These are phyloP conservation scores for Colletotrichum sp. DNA, from an alignment of 2,329 filamentous ascomycete genomes.

Conservation along the genomic window DNA sequence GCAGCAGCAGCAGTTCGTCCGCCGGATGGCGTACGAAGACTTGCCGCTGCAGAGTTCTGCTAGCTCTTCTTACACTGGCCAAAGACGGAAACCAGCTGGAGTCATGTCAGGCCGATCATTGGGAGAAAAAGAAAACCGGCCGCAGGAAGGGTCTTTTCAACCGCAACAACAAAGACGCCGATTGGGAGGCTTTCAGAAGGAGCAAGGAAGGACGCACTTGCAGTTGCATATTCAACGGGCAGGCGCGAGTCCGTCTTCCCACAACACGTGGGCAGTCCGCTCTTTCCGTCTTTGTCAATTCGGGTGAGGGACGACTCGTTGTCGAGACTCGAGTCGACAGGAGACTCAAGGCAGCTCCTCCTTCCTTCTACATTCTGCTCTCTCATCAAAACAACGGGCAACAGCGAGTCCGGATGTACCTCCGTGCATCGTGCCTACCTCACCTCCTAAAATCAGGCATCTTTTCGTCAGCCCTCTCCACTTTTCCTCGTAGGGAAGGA, in stretches of 20 bases:
- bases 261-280: background rate
- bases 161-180: background rate
- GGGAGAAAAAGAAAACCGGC: background rate
- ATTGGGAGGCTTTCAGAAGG: background rate
- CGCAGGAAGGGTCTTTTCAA: background rate
- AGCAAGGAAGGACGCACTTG: background rate
- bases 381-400: background rate
- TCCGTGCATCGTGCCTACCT: background rate
- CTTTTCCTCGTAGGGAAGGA: background rate
- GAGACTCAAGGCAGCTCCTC: background rate
- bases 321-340: background rate
- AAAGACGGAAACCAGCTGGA: background rate
- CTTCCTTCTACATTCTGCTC: background rate
- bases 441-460: background rate
- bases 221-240: background rate
- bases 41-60: background rate
- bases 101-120: slow-evolving; percentile 14
- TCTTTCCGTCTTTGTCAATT: background rate
- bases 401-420: background rate
- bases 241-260: background rate
- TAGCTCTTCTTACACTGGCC: background rate
- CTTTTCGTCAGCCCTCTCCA: slow-evolving; percentile 8
- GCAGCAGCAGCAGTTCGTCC: background rate
- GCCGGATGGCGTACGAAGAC: background rate
- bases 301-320: background rate